Base-by-base conservation (phyloP, 768 basidiomycete species). In the Podaxis carcinomalis region DNA sequence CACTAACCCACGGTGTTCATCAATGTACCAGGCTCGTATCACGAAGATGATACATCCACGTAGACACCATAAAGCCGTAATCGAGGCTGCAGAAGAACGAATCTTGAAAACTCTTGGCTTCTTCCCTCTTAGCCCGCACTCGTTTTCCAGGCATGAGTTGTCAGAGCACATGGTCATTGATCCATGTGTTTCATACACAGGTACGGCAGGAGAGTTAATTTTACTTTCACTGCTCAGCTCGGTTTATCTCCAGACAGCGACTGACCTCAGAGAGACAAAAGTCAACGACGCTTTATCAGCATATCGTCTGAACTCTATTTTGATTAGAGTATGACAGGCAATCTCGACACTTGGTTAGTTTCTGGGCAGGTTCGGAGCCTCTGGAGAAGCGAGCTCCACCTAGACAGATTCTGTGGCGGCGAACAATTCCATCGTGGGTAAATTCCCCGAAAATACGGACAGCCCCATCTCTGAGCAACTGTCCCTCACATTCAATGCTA, bases 81-180 rank as follows among this genome's bases (percentile, higher is more conserved):
- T 49, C 1, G 23, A 23, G 47, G 14, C 21, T 7, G 25, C n/a
- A 27, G 47, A 23, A 23, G 19, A 21, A 21, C 25, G 23, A 49
- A 23, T n/a, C 5, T 5, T 27, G 21, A 23, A 23, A 49, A 27
- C 52, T 39, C 19, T 54, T 11, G 36, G 9, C 35, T 28, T 9
- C 36, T 23, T 13, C 36, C 16, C 5, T 54, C 35, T 14, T 36
- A 19, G 14, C 7, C 21, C 19, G 19, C n/a, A 19, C 19, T 14
- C 16, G 13, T 37, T 19, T 39, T 11, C 19, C 4, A 21, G 11
- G 37, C 21, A 19, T 54, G 52, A 54, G 52, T 5, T 9, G 19
- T 37, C 35, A 37, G 32, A 36, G 52, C 52, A 54, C 52, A 54
- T 54, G 52, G 52, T 6, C 52, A 54, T 39, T 28, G 52, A 54